Evolutionary conservation across 1,284 basidiomycete species (phyloP), one percentile per base, ranked within the genome.

Genomic region (Malassezia globosa): DNA sequence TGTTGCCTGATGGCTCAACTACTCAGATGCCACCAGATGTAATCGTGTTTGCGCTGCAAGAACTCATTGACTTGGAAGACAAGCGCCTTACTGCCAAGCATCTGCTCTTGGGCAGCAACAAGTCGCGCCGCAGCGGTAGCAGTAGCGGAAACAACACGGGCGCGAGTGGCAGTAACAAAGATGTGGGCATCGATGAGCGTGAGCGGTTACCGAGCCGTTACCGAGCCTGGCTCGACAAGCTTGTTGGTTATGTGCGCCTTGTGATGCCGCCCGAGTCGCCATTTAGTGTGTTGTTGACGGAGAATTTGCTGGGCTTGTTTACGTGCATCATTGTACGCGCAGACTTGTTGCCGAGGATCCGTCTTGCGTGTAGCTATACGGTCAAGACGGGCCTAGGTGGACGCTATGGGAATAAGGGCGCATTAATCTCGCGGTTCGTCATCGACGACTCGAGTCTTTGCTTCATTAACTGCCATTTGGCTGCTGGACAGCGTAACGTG

Each of bases 341-440:
- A 69, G 70, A 36, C 50, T 38, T 76, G 55, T 69, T 67, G 49
- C 62, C 69, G 7, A 73, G 76, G 35, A 71, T 95, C 47, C 79
- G 80, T 56, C 83, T 90, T 68, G 75, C 81, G 8, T 79, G 82
- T 6, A 81, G 87, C 26, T 81, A 81, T 1, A 84, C 82, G 0
- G 78, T 95, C 56, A 96, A 96, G 74, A 76, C 86, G 19, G 92
- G 92, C 0, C 84, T 96, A 78, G 84, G 84, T 1, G 87, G 87
- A 5, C 77, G 83, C 53, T 95, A 92, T 69, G 92, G 92, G 1
- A 97, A 97, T 72, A 96, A 97, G 83, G 92, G 92, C 13, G 89
- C 84, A 0, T 89, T 96, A 51, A 80, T 94, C 14, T 79, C 86
- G 2, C 80, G 92, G n/a, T 79, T 95, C 52, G 80, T 88, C 7